Evolutionary conservation across 2,329 filamentous ascomycete species (phyloP).

Genomic region (Neopestalotiopsis rosae): DNA sequence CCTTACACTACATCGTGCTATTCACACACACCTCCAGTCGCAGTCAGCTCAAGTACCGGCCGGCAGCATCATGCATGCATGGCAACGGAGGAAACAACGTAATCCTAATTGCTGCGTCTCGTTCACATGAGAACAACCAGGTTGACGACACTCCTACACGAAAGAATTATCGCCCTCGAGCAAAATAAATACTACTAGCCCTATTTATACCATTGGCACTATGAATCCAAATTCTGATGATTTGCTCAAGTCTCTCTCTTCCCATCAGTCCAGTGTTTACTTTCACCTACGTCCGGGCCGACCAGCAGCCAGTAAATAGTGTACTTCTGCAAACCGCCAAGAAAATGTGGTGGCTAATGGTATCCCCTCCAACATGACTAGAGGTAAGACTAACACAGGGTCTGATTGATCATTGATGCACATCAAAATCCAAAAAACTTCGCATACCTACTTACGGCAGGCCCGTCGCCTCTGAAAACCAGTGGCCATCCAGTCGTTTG

Average conservation of each 20-base stretch:
- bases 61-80: neutral
- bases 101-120: slow-evolving; percentile 1
- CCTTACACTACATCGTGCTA: neutral
- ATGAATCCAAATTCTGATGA: neutral
- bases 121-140: neutral
- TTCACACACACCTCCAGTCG: neutral
- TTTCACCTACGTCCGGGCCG: neutral
- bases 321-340: slow-evolving; percentile 12
- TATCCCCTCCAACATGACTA: slow-evolving; percentile 16
- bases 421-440: neutral
- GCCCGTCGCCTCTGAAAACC: neutral
- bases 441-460: neutral
- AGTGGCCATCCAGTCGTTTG: neutral
- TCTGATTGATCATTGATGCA: slow-evolving; percentile 2
- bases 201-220: neutral
- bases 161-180: neutral
- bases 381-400: slow-evolving; percentile 6
- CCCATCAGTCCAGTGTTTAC: neutral
- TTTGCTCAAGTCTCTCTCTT: neutral
- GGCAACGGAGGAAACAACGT: neutral
- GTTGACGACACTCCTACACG: neutral
- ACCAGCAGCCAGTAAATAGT: neutral
- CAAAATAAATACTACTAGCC: neutral
- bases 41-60: neutral
- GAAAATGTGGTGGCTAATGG: neutral